Evolutionary conservation across 2,329 filamentous ascomycete genomes (phyloP).

Genomic region (Leptographium wingfieldii): DNA sequence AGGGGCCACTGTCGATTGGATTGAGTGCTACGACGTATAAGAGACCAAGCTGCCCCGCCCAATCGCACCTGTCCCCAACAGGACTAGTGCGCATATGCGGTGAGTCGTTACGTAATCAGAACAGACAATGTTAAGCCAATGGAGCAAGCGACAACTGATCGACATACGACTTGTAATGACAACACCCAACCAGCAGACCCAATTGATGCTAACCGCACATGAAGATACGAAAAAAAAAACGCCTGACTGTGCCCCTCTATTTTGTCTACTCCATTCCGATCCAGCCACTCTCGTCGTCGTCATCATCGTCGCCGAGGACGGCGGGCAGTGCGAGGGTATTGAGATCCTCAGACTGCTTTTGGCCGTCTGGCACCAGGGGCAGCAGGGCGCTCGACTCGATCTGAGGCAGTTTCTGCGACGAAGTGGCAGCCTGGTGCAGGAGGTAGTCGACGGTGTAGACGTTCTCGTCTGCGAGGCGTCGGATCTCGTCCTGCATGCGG

Average conservation of each 20-base stretch:
- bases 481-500: conserved; percentile 70
- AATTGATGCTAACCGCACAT: background rate
- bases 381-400: background rate
- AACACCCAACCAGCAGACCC: background rate
- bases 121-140: too few relatives aligned
- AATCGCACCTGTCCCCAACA: too few relatives aligned
- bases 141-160: too few relatives aligned
- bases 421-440: conserved; percentile 31
- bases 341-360: too few relatives aligned
- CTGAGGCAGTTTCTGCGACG: background rate
- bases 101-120: too few relatives aligned
- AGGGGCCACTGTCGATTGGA: too few relatives aligned
- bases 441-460: conserved; percentile 82
- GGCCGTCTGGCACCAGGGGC: background rate
- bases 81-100: too few relatives aligned
- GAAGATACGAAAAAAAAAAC: background rate
- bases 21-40: too few relatives aligned
- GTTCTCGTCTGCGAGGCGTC: conserved; percentile 76
- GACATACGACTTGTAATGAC: background rate
- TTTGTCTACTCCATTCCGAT: conserved; percentile 4
- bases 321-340: background rate
- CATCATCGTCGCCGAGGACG: conserved; percentile 7
- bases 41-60: too few relatives aligned
- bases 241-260: background rate
- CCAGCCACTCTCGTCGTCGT: conserved; percentile 9